Evolutionary conservation across 805 yeast species (phyloP), one percentile per base, ranked within the genome.

Genomic region (Brettanomyces sp.): DNA sequence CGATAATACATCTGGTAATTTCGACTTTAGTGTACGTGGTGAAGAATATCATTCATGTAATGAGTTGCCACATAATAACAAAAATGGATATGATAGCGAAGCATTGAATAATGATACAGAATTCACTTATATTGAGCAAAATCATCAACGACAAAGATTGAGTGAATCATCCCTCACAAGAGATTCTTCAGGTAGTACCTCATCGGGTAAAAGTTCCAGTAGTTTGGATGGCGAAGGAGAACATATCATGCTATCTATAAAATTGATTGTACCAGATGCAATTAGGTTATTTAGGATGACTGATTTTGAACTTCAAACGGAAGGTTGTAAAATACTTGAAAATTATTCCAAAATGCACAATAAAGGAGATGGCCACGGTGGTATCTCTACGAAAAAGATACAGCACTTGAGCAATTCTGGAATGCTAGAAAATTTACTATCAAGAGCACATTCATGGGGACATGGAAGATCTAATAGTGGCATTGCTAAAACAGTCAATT

Each of bases 111-210:
- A 41, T 4, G 51, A 46, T n/a, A 37, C 45, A n/a, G 46, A 49
- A 6, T 58, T 56, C 49, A 53, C 57, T 1, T 56, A 55, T 38
- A 51, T 57, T 21, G 57, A 56, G 42, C 55, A 56, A 25, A 52
- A 54, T 41, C 44, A 42, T 33, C 44, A 38, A 18, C 36, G 42
- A 30, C 42, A 44, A 8, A 37, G 34, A 39, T 32, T 39, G 5
- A 39, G 35, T 24, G 42, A 25, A 24, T 39, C 42, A 5, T 28
- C 32, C 9, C 32, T 28, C 32, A 7, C 32, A 28, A 6, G 11
- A 9, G 11, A 28, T 28, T 39, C 42, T 25, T 25, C 34, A 1
- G 14, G 21, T 2, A 11, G 22, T 25, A 32, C 8, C 14, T 14
- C 14, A 7, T 25, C 42, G 18, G n/a, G 34, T 25, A 24, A 21